These are phyloP conservation scores for Syzygium oleosum DNA, from an alignment of 345 rosid species.

Conservation along the genomic window DNA sequence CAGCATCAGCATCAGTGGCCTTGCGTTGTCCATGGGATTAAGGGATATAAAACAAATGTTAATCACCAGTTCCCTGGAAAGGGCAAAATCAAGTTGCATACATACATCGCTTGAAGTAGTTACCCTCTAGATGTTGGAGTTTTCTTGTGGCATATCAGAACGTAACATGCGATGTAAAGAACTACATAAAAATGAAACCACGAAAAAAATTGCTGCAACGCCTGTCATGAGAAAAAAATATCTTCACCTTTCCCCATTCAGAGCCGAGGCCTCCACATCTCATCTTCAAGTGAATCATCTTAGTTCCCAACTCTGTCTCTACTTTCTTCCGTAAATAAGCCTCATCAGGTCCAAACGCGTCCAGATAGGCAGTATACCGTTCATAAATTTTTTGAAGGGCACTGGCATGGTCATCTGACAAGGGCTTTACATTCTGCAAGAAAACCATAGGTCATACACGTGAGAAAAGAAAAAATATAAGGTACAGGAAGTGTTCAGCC, in stretches of 20 bases:
- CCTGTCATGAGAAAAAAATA: neutral
- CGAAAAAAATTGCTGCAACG: neutral
- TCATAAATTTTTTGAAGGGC: conserved; percentile 54
- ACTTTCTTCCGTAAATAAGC: conserved; percentile 75
- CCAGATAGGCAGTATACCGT: conserved; percentile 57
- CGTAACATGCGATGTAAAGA: neutral
- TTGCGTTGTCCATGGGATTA: neutral
- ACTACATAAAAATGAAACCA: neutral
- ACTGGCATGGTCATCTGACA: conserved; percentile 34
- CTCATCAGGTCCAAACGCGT: conserved; percentile 73
- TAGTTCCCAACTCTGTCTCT: conserved; percentile 86
- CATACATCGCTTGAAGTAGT: neutral
- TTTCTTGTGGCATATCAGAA: neutral
- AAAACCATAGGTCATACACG: conserved; percentile 5
- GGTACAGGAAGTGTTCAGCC: neutral
- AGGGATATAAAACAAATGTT: neutral
- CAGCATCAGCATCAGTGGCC: neutral
- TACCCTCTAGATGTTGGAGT: neutral
- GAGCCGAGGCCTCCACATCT: conserved; percentile 82
- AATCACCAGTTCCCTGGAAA: neutral
- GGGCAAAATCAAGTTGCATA: neutral
- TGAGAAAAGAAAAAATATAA: neutral
- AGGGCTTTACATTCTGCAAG: conserved; percentile 63
- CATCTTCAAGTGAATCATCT: conserved; percentile 97
- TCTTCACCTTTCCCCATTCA: conserved; percentile 88